These are phyloP conservation scores for Lepidium africanum DNA, from an alignment of 345 rosid species.

Conservation along the genomic window DNA sequence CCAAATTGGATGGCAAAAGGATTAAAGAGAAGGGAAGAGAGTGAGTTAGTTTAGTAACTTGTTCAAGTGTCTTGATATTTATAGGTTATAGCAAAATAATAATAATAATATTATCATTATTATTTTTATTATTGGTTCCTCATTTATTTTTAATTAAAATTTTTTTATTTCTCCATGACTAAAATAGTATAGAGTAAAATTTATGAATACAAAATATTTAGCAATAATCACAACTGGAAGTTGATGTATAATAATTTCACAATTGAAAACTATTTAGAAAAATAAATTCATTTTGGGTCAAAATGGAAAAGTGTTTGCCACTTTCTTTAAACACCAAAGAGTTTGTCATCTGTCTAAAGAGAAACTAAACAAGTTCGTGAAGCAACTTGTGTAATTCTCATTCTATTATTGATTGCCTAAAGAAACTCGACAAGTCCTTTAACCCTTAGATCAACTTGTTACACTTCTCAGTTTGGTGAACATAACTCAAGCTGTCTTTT, in stretches of 20 bases:
- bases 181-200: no score
- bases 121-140: neutral
- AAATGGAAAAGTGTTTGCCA: no score
- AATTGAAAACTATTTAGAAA: neutral
- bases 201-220: neutral
- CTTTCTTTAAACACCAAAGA: no score
- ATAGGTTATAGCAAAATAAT: constrained; percentile 1
- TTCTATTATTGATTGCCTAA: neutral
- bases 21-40: neutral
- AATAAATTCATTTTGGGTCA: no score
- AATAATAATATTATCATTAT: no score
- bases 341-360: neutral
- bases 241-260: no score
- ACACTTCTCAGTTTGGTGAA: no score
- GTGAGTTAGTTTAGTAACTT: neutral
- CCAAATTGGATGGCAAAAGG: constrained; percentile 7
- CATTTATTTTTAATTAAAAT: neutral
- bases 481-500: no score
- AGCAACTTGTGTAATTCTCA: neutral
- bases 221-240: neutral
- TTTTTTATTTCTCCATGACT: neutral
- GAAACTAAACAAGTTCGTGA: neutral
- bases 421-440: constrained; percentile 8
- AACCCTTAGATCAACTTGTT: no score
- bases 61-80: neutral